phyloP scores from a whole-genome alignment of 2,329 filamentous ascomycete species.

The Penicillium sp. region DNA sequence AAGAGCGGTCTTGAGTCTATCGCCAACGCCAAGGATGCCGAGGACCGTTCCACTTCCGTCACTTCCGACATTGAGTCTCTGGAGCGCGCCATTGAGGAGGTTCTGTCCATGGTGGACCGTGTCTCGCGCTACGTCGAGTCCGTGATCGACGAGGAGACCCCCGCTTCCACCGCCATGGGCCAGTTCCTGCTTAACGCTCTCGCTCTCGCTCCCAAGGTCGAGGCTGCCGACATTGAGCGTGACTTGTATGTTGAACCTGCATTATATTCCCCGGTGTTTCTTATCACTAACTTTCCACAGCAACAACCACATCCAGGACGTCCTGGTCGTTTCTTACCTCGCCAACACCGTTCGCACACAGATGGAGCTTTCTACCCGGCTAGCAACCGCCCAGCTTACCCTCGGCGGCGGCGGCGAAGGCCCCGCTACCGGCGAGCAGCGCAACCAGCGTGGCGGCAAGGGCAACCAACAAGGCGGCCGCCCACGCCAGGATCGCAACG shows the following conservation, averaged over 20 bases:
- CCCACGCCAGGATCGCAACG: conserved; percentile 41
- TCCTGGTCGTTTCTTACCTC: conserved; percentile 95
- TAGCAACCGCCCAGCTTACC: conserved; percentile 74
- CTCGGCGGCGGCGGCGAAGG: conserved; percentile 52
- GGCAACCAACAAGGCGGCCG: conserved; percentile 34
- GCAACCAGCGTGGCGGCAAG: conserved; percentile 42
- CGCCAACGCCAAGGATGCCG: conserved; percentile 73
- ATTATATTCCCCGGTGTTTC: not conserved
- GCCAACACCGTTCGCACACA: conserved; percentile 98
- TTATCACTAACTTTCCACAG: conserved; percentile 43
- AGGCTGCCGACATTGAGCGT: conserved; percentile 82
- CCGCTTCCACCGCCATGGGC: conserved; percentile 85
- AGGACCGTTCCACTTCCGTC: conserved; percentile 69
- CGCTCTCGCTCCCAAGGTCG: conserved; percentile 91
- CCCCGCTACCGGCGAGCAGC: conserved; percentile 34
- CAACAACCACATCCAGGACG: conserved; percentile 99
- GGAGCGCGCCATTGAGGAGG: conserved; percentile 81
- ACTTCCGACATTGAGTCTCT: conserved; percentile 87
- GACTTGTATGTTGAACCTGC: conserved; percentile 65
- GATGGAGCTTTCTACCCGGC: conserved; percentile 93
- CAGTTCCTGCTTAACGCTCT: conserved; percentile 95
- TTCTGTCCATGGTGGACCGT: conserved; percentile 83
- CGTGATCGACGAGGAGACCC: conserved; percentile 82
- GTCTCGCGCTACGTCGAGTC: conserved; percentile 90
- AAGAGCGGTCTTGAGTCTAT: conserved; percentile 79